Base-by-base conservation (phyloP, 805 yeast species). In the Kurtzmaniella cleridarum region DNA sequence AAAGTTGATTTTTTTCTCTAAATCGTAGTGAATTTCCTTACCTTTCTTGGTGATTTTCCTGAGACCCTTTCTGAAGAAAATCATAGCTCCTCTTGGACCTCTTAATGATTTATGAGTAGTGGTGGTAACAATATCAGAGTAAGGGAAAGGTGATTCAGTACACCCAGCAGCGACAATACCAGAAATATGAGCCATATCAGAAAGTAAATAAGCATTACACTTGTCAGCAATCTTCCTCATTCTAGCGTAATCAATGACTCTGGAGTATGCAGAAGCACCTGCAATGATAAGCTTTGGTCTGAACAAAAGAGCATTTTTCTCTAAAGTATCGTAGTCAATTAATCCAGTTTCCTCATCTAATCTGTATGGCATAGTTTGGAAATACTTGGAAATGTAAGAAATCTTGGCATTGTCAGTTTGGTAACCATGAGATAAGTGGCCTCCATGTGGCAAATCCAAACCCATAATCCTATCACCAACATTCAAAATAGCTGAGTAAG, bases 11-110 rank as follows among this genome's bases (percentile, higher is more conserved):
- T 87, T 87, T 66, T 79, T 83, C 69, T 93, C 98, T 64, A 93
- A 79, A 55, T 93, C 97, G 67, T 90, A 93, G 42, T 73, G 69
- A 42, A 88, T 72, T 69, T 89, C 96, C 71, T 88, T 86, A 57
- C 98, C 98, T 55, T 88, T 85, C 75, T 90, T 89, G 59, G 85
- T 84, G 50, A 81, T 79, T 43, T 84, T 80, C 76, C 95, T 81
- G 44, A 90, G 79, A 55, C 98, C 98, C 66, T 84, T 84, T 76
- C 98, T 87, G 81, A 84, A 93, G 77, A 93, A 93, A 65, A 93
- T 93, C 96, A 93, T 91, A 42, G 98, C 97, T 67, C 98, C 98
- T 75, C 98, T 87, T 64, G 98, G 98, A 45, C 98, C 98, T 75
- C 98, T 86, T 59, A 93, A 78, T 30, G 98, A 90, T 74, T 93